Percentiles rank a stretch among this genome's conserved stretches.
These are phyloP conservation scores for Lasiodiplodia sp. DNA, from an alignment of 2,329 filamentous ascomycete genomes.

Conservation along the genomic window DNA sequence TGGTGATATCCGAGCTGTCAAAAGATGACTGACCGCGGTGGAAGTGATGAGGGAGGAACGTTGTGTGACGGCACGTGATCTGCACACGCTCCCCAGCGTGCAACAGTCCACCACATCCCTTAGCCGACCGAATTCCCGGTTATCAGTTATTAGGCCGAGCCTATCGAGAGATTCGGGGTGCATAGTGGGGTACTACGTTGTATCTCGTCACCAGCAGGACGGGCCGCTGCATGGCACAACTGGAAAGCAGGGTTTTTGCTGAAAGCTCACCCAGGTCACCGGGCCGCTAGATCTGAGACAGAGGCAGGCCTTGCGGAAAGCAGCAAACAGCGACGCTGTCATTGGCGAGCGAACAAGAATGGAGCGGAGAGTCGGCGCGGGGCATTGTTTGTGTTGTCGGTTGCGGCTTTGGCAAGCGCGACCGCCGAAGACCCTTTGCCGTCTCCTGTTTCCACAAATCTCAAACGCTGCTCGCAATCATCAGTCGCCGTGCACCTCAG, in stretches of 20 bases:
- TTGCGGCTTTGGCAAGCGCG: neutral
- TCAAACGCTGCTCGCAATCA: conserved; percentile 18
- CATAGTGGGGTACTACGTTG: neutral
- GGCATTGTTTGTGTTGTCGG: neutral
- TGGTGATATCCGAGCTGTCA: neutral
- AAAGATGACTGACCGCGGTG: neutral
- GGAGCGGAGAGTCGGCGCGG: neutral
- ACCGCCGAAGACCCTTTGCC: neutral
- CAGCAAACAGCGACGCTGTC: neutral
- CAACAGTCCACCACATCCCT: neutral
- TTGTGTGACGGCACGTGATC: neutral
- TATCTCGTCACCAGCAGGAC: neutral
- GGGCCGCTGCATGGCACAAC: conserved; percentile 1
- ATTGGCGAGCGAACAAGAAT: neutral
- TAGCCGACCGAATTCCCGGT: neutral
- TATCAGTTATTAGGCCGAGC: neutral
- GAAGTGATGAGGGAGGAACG: neutral
- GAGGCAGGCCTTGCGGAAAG: neutral
- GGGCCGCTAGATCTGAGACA: neutral
- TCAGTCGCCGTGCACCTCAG: neutral
- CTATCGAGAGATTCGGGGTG: neutral
- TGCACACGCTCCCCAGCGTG: neutral
- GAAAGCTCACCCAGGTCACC: neutral
- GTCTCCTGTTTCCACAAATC: conserved; percentile 5
- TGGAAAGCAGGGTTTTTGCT: neutral